Evolutionary conservation across 2,329 filamentous ascomycete genomes (phyloP).

Genomic region (Mycocentrospora acerina): DNA sequence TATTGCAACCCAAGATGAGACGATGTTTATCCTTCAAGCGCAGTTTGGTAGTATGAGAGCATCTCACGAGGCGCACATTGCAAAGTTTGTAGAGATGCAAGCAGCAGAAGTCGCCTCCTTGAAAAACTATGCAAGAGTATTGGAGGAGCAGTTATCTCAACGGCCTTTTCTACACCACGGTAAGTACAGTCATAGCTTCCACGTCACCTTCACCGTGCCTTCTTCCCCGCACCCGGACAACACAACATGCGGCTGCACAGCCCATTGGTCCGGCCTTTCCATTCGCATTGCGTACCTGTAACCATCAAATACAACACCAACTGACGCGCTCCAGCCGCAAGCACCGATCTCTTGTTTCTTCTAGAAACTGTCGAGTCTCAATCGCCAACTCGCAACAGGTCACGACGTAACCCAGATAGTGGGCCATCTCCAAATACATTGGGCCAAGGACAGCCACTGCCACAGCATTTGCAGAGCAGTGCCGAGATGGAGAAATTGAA

Average conservation of each 20-base stretch:
- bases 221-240: slow-evolving; percentile 1
- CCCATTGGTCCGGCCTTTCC: slow-evolving; percentile 1
- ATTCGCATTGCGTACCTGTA: slow-evolving; percentile 1
- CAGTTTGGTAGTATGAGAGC: slow-evolving; percentile 40
- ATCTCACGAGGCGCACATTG: slow-evolving; percentile 44
- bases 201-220: neutral
- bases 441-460: slow-evolving; percentile 31
- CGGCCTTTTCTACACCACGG: slow-evolving; percentile 31
- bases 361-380: slow-evolving; percentile 24
- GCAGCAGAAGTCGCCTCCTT: slow-evolving; percentile 43
- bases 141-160: slow-evolving; percentile 40
- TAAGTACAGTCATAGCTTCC: slow-evolving; percentile 14
- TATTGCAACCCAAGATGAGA: slow-evolving; percentile 33
- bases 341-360: slow-evolving; percentile 28
- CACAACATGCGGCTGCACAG: neutral
- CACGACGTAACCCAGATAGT: slow-evolving; percentile 18
- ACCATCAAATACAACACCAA: slow-evolving; percentile 12
- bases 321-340: slow-evolving; percentile 27
- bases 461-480: slow-evolving; percentile 18
- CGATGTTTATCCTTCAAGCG: slow-evolving; percentile 34
- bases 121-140: slow-evolving; percentile 39
- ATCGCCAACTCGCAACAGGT: slow-evolving; percentile 22
- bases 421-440: slow-evolving; percentile 20
- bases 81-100: slow-evolving; percentile 42
- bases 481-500: slow-evolving; percentile 43